Conservation (phyloP, 257 asterid genomes). For the Nicotiana sylvestris region DNA sequence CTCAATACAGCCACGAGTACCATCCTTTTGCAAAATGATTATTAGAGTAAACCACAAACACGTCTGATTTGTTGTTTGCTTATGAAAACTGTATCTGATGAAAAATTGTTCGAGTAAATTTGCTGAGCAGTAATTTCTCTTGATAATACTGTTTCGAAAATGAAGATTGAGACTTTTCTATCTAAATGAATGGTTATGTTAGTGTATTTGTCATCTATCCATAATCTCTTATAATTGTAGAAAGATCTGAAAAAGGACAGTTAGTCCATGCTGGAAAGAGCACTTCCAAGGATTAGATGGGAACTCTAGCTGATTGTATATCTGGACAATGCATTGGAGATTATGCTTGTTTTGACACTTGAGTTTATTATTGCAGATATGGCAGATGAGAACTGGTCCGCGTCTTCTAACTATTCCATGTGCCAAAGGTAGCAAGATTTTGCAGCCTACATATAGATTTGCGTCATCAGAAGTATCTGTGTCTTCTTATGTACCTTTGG, state of each 20-base stretch:
- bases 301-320: background rate
- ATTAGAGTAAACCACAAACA: background rate
- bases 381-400: slow-evolving; percentile 99
- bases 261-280: background rate
- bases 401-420: slow-evolving; percentile 81
- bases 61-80: background rate
- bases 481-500: slow-evolving; percentile 58
- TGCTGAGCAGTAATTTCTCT: background rate
- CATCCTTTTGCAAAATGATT: background rate
- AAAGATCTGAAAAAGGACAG: background rate
- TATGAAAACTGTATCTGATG: background rate
- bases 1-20: background rate
- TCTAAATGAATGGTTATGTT: no score
- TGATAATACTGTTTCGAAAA: no score
- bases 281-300: background rate
- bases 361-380: slow-evolving; percentile 46
- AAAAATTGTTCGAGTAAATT: background rate
- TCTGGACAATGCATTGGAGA: background rate
- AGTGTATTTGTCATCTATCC: background rate
- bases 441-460: slow-evolving; percentile 87
- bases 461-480: slow-evolving; percentile 43
- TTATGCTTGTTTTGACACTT: slow-evolving; percentile 6
- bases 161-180: no score
- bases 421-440: slow-evolving; percentile 81
- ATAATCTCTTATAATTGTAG: background rate